Conservation (phyloP, 352 stramenopile genomes). For the Globisporangium ultimum region DNA sequence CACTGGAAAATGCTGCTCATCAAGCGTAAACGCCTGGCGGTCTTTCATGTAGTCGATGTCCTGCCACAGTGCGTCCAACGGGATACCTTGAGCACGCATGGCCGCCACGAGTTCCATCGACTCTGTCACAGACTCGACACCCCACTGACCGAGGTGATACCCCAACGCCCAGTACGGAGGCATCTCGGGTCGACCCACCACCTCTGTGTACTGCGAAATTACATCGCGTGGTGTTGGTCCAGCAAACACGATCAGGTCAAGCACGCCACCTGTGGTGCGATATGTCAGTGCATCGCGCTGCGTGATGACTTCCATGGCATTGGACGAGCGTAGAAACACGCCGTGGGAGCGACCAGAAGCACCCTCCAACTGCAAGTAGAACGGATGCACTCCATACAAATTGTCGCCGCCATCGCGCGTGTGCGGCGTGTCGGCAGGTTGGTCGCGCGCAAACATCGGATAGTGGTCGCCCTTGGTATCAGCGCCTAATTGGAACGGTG, state of each 20-base stretch:
- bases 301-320: slow-evolving; percentile 84
- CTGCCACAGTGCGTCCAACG: slow-evolving; percentile 80
- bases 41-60: slow-evolving; percentile 63
- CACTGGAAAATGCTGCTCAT: slow-evolving; percentile 47
- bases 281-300: slow-evolving; percentile 68
- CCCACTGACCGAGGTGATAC: slow-evolving; percentile 68
- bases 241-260: slow-evolving; percentile 81
- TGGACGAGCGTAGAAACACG: slow-evolving; percentile 76
- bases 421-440: slow-evolving; percentile 20
- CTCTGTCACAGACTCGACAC: slow-evolving; percentile 32
- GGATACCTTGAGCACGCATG: slow-evolving; percentile 42
- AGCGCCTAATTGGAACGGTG: slow-evolving; percentile 28
- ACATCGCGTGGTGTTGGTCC: slow-evolving; percentile 57
- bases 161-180: slow-evolving; percentile 85
- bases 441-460: slow-evolving; percentile 56
- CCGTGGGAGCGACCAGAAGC: slow-evolving; percentile 52
- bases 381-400: slow-evolving; percentile 76
- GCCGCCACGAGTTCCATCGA: slow-evolving; percentile 29
- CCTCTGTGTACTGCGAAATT: slow-evolving; percentile 62
- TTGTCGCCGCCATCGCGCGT: slow-evolving; percentile 53
- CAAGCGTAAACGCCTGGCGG: slow-evolving; percentile 53
- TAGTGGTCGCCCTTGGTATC: slow-evolving; percentile 59
- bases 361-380: slow-evolving; percentile 58
- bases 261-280: slow-evolving; percentile 68
- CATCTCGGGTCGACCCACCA: slow-evolving; percentile 75